These are phyloP conservation scores for Litchi chinensis DNA, from an alignment of 345 rosid genomes.

Conservation along the genomic window DNA sequence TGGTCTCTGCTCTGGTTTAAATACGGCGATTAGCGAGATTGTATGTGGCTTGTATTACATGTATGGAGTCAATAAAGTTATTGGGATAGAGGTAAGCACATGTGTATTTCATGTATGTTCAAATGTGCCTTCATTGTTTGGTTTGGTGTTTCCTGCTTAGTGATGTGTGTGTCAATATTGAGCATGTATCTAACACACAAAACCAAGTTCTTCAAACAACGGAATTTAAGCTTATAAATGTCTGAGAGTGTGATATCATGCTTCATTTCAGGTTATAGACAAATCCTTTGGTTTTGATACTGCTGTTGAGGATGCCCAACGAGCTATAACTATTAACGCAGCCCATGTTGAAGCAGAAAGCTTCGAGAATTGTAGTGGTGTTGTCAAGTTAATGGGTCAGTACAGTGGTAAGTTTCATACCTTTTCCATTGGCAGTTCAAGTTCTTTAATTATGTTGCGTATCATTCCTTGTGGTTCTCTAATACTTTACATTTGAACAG, in stretches of 20 bases:
- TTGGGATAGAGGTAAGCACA: conserved; percentile 74
- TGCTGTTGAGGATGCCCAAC: conserved; percentile 70
- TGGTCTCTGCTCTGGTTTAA: conserved; percentile 89
- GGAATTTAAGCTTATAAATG: background rate
- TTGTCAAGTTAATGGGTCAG: conserved; percentile 70
- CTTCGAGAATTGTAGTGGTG: conserved; percentile 58
- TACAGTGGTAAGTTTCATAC: conserved; percentile 46
- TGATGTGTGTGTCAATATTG: background rate
- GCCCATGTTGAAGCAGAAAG: conserved; percentile 69
- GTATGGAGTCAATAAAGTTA: conserved; percentile 77
- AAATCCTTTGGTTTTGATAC: conserved; percentile 70
- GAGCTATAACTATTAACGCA: conserved; percentile 70
- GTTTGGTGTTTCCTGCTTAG: conserved; percentile 5
- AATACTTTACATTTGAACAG: conserved; percentile 23
- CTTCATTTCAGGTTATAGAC: conserved; percentile 57
- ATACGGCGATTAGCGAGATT: conserved; percentile 83
- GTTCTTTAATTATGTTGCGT: background rate
- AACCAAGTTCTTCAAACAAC: conserved; percentile 12
- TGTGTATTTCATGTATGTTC: background rate
- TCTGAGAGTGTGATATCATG: background rate
- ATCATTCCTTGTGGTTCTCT: background rate
- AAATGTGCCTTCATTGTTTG: background rate
- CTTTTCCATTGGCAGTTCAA: background rate
- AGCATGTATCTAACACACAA: conserved; percentile 40
- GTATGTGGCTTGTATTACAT: conserved; percentile 72